Percentiles rank a stretch among this genome's conserved stretches.
Evolutionary conservation across 2,329 filamentous ascomycete genomes (phyloP).

Genomic region (Elsinoe fawcettii): DNA sequence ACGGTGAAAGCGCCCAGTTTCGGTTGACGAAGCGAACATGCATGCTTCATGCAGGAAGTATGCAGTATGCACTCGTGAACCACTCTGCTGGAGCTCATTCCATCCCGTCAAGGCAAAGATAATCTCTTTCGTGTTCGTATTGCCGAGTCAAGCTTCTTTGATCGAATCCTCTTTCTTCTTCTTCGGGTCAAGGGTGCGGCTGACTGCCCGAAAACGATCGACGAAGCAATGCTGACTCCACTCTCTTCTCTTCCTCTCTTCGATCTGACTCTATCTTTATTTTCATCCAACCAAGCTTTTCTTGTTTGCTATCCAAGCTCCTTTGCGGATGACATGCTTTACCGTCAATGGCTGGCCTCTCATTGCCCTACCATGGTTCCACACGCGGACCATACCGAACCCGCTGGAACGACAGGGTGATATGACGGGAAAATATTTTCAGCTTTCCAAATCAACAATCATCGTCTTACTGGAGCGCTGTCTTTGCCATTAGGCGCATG

Average conservation of each 20-base stretch:
- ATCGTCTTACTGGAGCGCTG: not conserved
- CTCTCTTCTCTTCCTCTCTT: not conserved
- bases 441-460: not conserved
- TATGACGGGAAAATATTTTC: not conserved
- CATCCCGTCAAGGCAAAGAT: not conserved
- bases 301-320: not conserved
- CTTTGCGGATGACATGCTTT: not conserved
- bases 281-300: not conserved
- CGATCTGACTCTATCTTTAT: not conserved
- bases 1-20: not conserved
- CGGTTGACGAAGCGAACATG: slow-evolving; percentile 2
- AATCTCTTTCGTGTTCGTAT: not conserved
- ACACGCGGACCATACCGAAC: not conserved
- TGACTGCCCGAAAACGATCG: not conserved
- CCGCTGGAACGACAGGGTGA: not conserved
- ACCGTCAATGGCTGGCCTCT: not conserved
- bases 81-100: not conserved
- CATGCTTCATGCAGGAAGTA: not conserved
- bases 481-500: not conserved
- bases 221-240: slow-evolving; percentile 2
- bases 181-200: not conserved
- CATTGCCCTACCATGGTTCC: slow-evolving; percentile 1
- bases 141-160: not conserved
- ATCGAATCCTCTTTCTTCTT: slow-evolving; percentile 2
- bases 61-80: not conserved